Base-by-base conservation (phyloP, 2,329 filamentous ascomycete genomes). In the Talaromyces funiculosus region DNA sequence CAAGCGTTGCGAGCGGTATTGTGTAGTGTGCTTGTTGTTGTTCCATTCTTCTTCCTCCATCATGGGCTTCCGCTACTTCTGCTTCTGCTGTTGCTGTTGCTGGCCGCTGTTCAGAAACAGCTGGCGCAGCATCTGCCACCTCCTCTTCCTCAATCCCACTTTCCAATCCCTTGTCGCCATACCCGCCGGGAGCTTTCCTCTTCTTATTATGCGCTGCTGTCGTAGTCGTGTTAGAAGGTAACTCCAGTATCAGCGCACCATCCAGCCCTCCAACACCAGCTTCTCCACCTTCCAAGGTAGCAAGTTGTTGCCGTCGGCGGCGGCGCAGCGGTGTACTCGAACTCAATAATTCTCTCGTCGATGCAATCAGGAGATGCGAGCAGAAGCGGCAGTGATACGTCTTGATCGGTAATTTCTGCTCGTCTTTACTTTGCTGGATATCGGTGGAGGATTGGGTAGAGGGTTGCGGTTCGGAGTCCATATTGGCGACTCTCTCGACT, bases 301-400 rank as follows among this genome's bases (percentile, higher is more conserved):
- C n/a, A 24, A 12, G 31, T 7, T 12, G 12, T 10, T n/a, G n/a
- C n/a, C 10, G 26, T 9, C 45, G 37, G 0, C 60, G 31, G 3
- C 60, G 54, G 10, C 16, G 16, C 20, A 61, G 54, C 14, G 60
- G 54, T 7, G 31, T 12, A 1, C 24, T 73, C 65, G 29, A 75
- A 63, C 51, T 56, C 16, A 62, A 57, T 51, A 89, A 75, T 2
- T 78, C 70, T 38, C 82, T 80, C 0, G 82, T 84, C 47, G 79
- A 86, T 22, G 85, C 81, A 64, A 89, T 79, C 59, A 89, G 75
- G 64, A 89, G 81, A 66, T 86, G 81, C 49, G 79, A 84, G 80
- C 87, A 90, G 70, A 86, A 80, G 49, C 72, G 72, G 78, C 87
- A 89, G 69, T 81, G 84, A 71, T 85, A 84, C 18, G 82, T 80